A percentile compares a stretch with the other conserved stretches of the same genome.
Evolutionary conservation across 805 yeast genomes (phyloP).

Genomic region (Myxozyma vanderwaltii): DNA sequence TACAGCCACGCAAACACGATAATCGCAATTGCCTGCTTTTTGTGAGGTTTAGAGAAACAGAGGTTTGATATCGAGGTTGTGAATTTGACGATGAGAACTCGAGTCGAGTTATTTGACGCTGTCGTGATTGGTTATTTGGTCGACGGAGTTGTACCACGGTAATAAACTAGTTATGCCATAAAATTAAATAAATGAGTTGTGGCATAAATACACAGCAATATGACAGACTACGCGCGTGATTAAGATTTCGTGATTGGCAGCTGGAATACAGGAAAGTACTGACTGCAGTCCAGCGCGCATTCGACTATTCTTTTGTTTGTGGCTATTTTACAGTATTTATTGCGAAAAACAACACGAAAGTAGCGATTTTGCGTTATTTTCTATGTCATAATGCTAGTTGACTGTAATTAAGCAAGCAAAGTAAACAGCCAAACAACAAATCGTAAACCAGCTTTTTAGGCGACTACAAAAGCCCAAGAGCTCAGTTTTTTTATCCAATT

Average conservation of each 20-base stretch:
- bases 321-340: no score
- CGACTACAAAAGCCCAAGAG: no score
- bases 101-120: not conserved
- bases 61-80: not conserved
- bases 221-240: not conserved
- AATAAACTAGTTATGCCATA: not conserved
- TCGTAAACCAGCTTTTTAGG: no score
- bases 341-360: no score
- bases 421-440: no score
- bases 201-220: not conserved
- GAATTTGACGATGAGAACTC: not conserved
- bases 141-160: not conserved
- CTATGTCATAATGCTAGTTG: no score
- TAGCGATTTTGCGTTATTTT: no score
- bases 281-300: no score
- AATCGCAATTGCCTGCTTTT: not conserved
- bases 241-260: not conserved
- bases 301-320: no score
- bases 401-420: no score
- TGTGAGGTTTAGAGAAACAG: not conserved
- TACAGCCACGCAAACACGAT: not conserved
- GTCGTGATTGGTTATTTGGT: conserved; percentile 2
- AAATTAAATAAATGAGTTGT: not conserved
- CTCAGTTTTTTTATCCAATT: no score
- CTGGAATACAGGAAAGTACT: no score